Base-by-base conservation (phyloP, 257 asterid species). In the Ilex aquifolium region DNA sequence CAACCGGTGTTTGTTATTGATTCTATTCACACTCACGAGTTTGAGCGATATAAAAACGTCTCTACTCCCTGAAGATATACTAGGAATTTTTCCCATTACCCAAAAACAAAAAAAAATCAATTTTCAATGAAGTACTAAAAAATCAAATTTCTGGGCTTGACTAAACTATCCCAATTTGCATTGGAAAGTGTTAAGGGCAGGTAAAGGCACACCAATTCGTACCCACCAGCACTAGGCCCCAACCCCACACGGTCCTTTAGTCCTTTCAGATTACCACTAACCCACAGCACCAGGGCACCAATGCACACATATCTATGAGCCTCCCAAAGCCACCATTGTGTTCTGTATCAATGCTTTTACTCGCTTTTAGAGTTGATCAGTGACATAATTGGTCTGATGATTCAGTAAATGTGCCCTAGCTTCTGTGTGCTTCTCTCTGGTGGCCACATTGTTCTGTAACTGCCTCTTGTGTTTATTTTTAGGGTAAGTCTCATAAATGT, bases 171-270 rank as follows among this genome's bases (percentile, higher is more conserved):
- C 48, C 7, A 31, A 31, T 10, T 36, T 27, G 68, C 75, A 77
- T 79, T 67, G 67, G 80, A 67, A 80, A 83, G 69, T 42, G 76
- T 46, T 65, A 56, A 49, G 44, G 48, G 73, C 67, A 65, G 79
- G 80, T 77, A 63, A 70, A 65, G 65, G 58, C 69, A 59, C 80
- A 76, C 83, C 88, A 71, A 82, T 67, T 69, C 39, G 32, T 53
- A 76, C 74, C 85, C 72, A 78, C 75, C 63, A 68, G 27, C 27
- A 21, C 27, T 21, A 21, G 27, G 67, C 78, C 57, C 61, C 59
- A 57, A 29, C 57, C 63, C 60, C 62, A 17, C 44, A 40, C 10
- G 44, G 16, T 53, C 69, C 64, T 57, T 55, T 61, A 60, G 60
- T 58, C 65, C 42, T 62, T 71, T 67, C 65, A 61, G 10, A 48